Base-by-base conservation (phyloP, 352 stramenopile genomes). In the Pythium pyrilobum region DNA sequence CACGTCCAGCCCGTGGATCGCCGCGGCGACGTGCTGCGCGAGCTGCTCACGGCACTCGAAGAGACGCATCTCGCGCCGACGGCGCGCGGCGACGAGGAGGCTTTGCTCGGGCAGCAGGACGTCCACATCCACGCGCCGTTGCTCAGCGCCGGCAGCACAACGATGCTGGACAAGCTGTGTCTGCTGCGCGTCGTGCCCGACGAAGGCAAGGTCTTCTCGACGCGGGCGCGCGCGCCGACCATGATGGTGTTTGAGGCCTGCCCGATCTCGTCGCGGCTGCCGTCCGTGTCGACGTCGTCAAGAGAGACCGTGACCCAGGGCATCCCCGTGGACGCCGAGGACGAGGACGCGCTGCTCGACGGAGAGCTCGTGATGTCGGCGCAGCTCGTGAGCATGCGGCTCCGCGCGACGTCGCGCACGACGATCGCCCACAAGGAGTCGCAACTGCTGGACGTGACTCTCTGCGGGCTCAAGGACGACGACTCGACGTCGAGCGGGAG, bases 241-340 rank as follows among this genome's bases (percentile, higher is more conserved):
- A 59, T 75, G 63, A 70, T 75, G 15, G 67, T 72, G 48, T 75
- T 75, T 52, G 67, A 75, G 38, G 67, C 60, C 15, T 42, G 69
- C 46, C 52, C 52, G 9, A 18, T 39, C 7, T 25, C 23, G n/a
- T n/a, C 21, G 15, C 24, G 38, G 6, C 4, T 23, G 42, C 9
- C 18, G 37, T 15, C 23, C n/a, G 21, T 33, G 31, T 15, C 32
- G 7, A 25, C 11, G 8, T 48, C 25, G 20, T n/a, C 33, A 4
- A 20, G 27, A 2, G 24, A 39, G 9, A 42, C n/a, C 2, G 46
- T 61, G 16, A 37, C 47, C 11, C 28, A 29, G 2, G 38, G 37
- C 18, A 56, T 46, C 33, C 32, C 47, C 7, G 34, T 51, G n/a
- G 44, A 44, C 20, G 25, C 27, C 1, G 41, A 52, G 47, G 33